phyloP scores from a whole-genome alignment of 108 stramenopile genomes.

The Nannochloropsis salina region DNA sequence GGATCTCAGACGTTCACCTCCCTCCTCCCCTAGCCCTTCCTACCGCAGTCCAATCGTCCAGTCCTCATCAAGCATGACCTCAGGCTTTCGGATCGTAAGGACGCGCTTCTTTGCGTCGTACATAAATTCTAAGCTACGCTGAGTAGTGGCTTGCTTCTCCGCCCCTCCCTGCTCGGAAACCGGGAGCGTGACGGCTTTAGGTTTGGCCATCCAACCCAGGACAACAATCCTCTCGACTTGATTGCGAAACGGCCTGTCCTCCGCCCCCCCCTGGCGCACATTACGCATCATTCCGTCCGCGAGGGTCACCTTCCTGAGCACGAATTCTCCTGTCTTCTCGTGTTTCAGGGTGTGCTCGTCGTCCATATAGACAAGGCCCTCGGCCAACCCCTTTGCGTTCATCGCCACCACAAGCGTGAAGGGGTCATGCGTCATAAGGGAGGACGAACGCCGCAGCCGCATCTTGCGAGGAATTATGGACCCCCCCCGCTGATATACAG shows the following conservation, averaged over 20 bases:
- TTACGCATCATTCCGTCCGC: conserved; percentile 28
- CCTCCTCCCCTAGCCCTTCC: not conserved
- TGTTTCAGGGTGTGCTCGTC: conserved; percentile 83
- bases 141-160: not conserved
- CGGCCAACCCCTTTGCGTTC: conserved; percentile 61
- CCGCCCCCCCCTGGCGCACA: conserved; percentile 23
- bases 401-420: conserved; percentile 90
- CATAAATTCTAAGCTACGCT: conserved; percentile 27
- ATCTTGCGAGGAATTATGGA: conserved; percentile 49
- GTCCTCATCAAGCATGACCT: conserved; percentile 40
- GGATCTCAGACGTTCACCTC: not conserved
- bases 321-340: conserved; percentile 4
- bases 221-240: conserved; percentile 49
- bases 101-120: conserved; percentile 33
- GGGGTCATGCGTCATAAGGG: conserved; percentile 84
- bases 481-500: conserved; percentile 42
- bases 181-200: conserved; percentile 23
- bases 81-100: conserved; percentile 50
- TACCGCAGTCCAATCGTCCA: conserved; percentile 28
- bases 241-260: conserved; percentile 21
- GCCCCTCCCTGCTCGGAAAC: not conserved
- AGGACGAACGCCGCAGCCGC: conserved; percentile 78
- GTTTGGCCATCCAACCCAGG: conserved; percentile 28
- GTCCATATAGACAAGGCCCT: conserved; percentile 87
- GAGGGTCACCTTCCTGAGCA: conserved; percentile 33